Conservation (phyloP, 2,329 filamentous ascomycete genomes). For the Sporothrix curviconia region DNA sequence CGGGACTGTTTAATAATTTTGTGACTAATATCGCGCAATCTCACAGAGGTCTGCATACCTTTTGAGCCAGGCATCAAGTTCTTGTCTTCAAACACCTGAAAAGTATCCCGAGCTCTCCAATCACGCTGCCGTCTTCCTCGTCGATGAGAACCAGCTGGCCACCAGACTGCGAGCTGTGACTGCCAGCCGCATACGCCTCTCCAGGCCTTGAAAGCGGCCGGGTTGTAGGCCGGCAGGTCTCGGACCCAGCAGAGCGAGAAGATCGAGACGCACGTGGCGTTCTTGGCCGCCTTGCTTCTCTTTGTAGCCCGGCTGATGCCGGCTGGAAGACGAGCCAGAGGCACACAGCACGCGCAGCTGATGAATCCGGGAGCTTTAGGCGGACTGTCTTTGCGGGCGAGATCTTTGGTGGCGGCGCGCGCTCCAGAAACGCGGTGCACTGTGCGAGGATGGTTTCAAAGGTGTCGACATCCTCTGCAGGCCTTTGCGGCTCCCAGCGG, state of each 20-base stretch:
- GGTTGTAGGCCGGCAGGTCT: constrained; percentile 64
- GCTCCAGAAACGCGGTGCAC: constrained; percentile 90
- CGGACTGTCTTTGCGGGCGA: constrained; percentile 24
- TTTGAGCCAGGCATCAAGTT: constrained; percentile 81
- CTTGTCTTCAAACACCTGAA: constrained; percentile 56
- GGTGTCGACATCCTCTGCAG: constrained; percentile 85
- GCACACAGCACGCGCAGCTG: constrained; percentile 13
- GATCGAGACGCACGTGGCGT: constrained; percentile 23
- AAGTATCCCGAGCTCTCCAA: constrained; percentile 57
- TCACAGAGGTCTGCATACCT: constrained; percentile 47
- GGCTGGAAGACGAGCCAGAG: no score
- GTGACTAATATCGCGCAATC: background rate
- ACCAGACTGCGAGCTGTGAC: constrained; percentile 48
- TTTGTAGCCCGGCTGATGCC: background rate
- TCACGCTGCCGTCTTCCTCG: constrained; percentile 91
- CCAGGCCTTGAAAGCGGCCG: constrained; percentile 72
- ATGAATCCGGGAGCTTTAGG: constrained; percentile 16
- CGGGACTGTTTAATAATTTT: constrained; percentile 6
- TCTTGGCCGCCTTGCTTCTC: background rate
- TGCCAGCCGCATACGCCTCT: constrained; percentile 65
- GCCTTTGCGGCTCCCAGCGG: constrained; percentile 61
- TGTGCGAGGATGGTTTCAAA: constrained; percentile 94
- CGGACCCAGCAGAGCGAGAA: constrained; percentile 29
- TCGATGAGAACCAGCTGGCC: constrained; percentile 89
- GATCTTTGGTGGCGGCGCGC: constrained; percentile 56